Percentiles rank a stretch among this genome's conserved stretches.
phyloP scores from a whole-genome alignment of 192 early-diverging fungal species.

The Piromyces sp. region DNA sequence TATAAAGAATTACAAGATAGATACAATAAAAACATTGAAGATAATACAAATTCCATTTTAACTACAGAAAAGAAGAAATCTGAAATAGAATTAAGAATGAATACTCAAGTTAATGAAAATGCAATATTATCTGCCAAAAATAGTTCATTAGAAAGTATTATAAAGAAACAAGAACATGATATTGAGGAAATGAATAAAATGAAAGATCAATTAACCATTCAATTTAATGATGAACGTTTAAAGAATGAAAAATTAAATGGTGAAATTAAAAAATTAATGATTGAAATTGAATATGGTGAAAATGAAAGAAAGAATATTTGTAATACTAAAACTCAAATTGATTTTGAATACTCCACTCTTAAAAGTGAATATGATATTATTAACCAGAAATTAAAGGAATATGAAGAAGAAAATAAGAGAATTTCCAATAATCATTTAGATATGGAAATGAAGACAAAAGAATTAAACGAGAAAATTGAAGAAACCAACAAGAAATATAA shows the following conservation, averaged over 20 bases:
- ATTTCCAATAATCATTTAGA: neutral
- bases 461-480: neutral
- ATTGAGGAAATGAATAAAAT: neutral
- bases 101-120: neutral
- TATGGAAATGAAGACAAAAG: neutral
- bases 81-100: neutral
- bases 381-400: neutral
- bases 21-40: neutral
- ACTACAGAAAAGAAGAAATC: neutral
- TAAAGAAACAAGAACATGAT: neutral
- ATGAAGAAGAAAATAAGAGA: neutral
- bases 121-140: neutral
- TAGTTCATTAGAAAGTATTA: neutral
- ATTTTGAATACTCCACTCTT: neutral
- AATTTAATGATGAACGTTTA: neutral
- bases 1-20: neutral
- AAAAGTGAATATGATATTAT: neutral
- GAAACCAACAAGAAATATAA: neutral
- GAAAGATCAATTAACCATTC: neutral
- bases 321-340: neutral
- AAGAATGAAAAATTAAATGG: neutral
- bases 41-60: neutral
- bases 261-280: neutral
- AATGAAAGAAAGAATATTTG: neutral
- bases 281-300: neutral